These are phyloP conservation scores for Calophaca sinica DNA, from an alignment of 306 rosid species.

Conservation along the genomic window DNA sequence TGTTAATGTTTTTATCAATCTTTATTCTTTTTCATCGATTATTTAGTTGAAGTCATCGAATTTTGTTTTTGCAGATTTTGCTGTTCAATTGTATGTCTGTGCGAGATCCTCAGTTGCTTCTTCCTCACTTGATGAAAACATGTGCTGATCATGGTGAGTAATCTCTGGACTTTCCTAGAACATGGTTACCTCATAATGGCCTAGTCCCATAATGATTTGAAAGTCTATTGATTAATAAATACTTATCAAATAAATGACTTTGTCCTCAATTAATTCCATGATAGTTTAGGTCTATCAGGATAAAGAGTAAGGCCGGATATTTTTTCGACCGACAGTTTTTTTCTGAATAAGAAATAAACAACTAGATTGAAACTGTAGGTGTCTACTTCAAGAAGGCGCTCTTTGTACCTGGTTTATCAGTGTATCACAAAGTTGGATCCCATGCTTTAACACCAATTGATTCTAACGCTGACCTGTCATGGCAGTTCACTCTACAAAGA, in stretches of 20 bases:
- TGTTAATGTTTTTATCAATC: conserved; percentile 18
- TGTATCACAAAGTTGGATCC: conserved; percentile 81
- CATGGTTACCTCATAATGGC: conserved; percentile 18
- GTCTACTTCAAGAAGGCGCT: conserved; percentile 88
- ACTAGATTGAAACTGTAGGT: conserved; percentile 58
- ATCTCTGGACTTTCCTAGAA: conserved; percentile 37
- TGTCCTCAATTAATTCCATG: conserved; percentile 21
- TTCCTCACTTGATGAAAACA: conserved; percentile 79
- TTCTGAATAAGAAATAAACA: conserved; percentile 34
- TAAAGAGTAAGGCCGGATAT: not conserved
- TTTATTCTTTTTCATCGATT: conserved; percentile 37
- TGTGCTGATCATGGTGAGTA: conserved; percentile 86
- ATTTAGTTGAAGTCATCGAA: conserved; percentile 37
- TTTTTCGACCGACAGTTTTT: conserved; percentile 5
- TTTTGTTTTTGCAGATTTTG: conserved; percentile 67
- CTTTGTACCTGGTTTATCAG: conserved; percentile 84
- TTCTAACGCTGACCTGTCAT: conserved; percentile 77
- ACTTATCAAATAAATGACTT: conserved; percentile 15
- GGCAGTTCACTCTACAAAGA: conserved; percentile 85
- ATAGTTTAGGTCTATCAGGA: conserved; percentile 6
- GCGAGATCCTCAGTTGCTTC: conserved; percentile 88
- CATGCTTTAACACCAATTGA: conserved; percentile 61
- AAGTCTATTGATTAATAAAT: not conserved
- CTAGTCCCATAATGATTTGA: conserved; percentile 9
- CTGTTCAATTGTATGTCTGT: conserved; percentile 96